A percentile compares a stretch with the other conserved stretches of the same genome.
These are phyloP conservation scores for Collybia nuda DNA, from an alignment of 768 basidiomycete species.

Conservation along the genomic window DNA sequence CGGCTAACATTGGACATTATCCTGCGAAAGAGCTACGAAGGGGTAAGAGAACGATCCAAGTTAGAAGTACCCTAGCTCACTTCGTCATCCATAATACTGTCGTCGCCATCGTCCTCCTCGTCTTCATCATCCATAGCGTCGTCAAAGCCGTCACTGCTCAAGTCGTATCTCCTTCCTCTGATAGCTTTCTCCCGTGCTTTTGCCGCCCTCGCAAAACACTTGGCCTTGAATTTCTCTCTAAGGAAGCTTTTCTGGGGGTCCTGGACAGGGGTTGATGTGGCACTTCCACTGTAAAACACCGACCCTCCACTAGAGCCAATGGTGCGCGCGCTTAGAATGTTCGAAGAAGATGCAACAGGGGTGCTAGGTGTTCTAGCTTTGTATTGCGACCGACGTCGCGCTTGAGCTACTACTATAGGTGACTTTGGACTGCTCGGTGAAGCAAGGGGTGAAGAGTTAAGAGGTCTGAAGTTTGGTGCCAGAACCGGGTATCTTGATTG, in stretches of 20 bases:
- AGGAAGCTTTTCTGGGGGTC: conserved; percentile 56
- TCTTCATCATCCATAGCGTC: conserved; percentile 39
- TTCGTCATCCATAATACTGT: conserved; percentile 62
- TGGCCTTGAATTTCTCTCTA: conserved; percentile 57
- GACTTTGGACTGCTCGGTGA: conserved; percentile 36
- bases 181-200: conserved; percentile 54
- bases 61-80: conserved; percentile 28
- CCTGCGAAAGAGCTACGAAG: conserved; percentile 60
- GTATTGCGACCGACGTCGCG: conserved; percentile 57
- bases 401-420: conserved; percentile 40
- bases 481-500: background rate
- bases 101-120: conserved; percentile 63
- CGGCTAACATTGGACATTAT: conserved; percentile 57
- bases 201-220: conserved; percentile 61
- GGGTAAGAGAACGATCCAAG: background rate
- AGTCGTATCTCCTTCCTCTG: conserved; percentile 34
- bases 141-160: conserved; percentile 52
- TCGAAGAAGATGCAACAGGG: conserved; percentile 22
- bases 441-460: conserved; percentile 54
- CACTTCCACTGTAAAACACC: conserved; percentile 14
- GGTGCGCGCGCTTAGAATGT: conserved; percentile 3
- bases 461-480: conserved; percentile 25
- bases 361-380: conserved; percentile 34
- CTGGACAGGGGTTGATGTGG: conserved; percentile 21
- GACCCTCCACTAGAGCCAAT: conserved; percentile 19